These are phyloP conservation scores for Papiliotrema fonsecae DNA, from an alignment of 1,284 basidiomycete genomes.

Conservation along the genomic window DNA sequence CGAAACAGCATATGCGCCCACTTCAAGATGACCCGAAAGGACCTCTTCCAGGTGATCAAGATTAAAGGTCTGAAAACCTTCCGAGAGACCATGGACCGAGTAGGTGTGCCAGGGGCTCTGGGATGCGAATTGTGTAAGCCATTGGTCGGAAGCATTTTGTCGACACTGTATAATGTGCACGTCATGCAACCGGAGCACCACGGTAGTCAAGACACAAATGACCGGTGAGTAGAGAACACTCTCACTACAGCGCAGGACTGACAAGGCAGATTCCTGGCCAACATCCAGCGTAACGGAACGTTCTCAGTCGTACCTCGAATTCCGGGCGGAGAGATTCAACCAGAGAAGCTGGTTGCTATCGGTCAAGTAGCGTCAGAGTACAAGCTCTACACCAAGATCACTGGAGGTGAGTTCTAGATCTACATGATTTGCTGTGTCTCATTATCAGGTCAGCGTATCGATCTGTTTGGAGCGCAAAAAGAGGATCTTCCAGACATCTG, in stretches of 20 bases:
- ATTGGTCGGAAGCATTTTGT: conserved; percentile 62
- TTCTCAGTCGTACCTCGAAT: conserved; percentile 71
- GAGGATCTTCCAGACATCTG: conserved; percentile 72
- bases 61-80: conserved; percentile 63
- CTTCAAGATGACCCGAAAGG: conserved; percentile 63
- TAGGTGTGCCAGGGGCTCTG: conserved; percentile 54
- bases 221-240: conserved; percentile 25
- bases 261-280: conserved; percentile 57
- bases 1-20: conserved; percentile 58
- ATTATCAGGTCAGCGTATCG: conserved; percentile 58
- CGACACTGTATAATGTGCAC: conserved; percentile 60
- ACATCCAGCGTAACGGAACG: conserved; percentile 70
- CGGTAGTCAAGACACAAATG: conserved; percentile 56
- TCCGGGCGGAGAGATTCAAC: conserved; percentile 53
- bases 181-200: conserved; percentile 63
- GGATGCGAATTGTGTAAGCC: conserved; percentile 74
- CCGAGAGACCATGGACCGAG: conserved; percentile 55
- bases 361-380: conserved; percentile 67
- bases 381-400: conserved; percentile 65
- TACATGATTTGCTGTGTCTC: not conserved
- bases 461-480: conserved; percentile 69
- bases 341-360: conserved; percentile 64
- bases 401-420: conserved; percentile 46
- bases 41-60: conserved; percentile 65
- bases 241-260: not conserved